These are phyloP conservation scores for Ricinus communis DNA, from an alignment of 345 rosid species.

Conservation along the genomic window DNA sequence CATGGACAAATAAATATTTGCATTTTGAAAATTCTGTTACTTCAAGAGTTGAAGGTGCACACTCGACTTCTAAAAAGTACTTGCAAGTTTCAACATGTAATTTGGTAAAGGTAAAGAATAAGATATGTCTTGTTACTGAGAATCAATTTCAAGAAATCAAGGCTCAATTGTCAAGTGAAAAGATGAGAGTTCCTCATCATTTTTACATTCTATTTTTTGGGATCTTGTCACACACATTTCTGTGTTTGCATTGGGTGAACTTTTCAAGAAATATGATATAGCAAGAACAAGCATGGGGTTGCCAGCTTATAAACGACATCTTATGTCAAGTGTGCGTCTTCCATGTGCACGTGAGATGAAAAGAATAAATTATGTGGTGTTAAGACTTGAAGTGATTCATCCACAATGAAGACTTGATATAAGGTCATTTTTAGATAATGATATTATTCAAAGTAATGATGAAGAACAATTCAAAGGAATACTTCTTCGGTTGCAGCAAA, in stretches of 20 bases:
- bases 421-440: neutral
- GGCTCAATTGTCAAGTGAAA: neutral
- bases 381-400: neutral
- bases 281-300: neutral
- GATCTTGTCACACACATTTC: neutral
- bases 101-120: neutral
- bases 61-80: neutral
- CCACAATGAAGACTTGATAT: neutral
- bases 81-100: conserved; percentile 5
- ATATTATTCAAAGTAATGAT: too few species aligned
- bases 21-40: conserved; percentile 1
- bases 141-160: conserved; percentile 12
- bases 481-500: neutral
- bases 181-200: neutral
- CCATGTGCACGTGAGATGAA: neutral
- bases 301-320: neutral
- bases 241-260: neutral
- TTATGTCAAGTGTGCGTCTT: neutral
- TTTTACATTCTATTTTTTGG: neutral
- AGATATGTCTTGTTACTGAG: neutral
- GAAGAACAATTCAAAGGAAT: too few species aligned
- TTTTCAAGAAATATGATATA: neutral
- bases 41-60: conserved; percentile 13
- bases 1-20: neutral
- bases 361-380: neutral